Evolutionary conservation across 805 yeast genomes (phyloP).

Genomic region (Wickerhamiella azymoides): DNA sequence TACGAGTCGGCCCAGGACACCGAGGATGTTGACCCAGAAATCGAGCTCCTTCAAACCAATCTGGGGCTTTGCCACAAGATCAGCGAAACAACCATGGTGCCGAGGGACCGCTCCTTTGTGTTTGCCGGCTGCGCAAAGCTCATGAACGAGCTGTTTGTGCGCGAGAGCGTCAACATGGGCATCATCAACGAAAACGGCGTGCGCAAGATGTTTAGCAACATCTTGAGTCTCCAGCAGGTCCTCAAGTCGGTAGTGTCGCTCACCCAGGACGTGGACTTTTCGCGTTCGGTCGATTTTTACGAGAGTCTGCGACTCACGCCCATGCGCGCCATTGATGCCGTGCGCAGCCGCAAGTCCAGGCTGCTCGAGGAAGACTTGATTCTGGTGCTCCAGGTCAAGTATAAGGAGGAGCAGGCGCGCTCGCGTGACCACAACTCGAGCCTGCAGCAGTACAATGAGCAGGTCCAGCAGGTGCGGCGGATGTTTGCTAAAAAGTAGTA

Average conservation of each 20-base stretch:
- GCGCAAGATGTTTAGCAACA: conserved; percentile 43
- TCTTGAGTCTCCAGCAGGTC: conserved; percentile 55
- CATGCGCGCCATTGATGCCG: conserved; percentile 17
- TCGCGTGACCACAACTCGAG: conserved; percentile 6
- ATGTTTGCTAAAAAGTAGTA: conserved; percentile 1
- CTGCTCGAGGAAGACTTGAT: conserved; percentile 15
- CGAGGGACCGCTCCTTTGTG: conserved; percentile 23
- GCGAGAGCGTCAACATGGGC: conserved; percentile 38
- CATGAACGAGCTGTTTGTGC: conserved; percentile 38
- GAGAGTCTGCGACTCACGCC: conserved; percentile 24
- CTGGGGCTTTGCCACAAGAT: conserved; percentile 34
- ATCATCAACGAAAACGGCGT: conserved; percentile 44
- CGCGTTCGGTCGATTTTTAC: conserved; percentile 40
- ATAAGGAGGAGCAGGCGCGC: conserved; percentile 13
- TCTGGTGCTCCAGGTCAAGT: conserved; percentile 14
- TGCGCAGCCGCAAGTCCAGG: conserved; percentile 12
- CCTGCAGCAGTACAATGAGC: conserved; percentile 7
- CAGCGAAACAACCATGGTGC: conserved; percentile 25
- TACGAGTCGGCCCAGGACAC: conserved; percentile 41
- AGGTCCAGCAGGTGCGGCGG: conserved; percentile 3
- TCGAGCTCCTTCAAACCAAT: conserved; percentile 38
- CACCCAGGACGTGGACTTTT: conserved; percentile 42
- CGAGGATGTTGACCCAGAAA: conserved; percentile 45
- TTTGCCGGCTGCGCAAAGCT: conserved; percentile 38
- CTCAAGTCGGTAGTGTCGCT: conserved; percentile 41